A percentile compares a stretch with the other conserved stretches of the same genome.
phyloP scores from a whole-genome alignment of 2,329 filamentous ascomycete genomes.

The Thelonectria discophora region DNA sequence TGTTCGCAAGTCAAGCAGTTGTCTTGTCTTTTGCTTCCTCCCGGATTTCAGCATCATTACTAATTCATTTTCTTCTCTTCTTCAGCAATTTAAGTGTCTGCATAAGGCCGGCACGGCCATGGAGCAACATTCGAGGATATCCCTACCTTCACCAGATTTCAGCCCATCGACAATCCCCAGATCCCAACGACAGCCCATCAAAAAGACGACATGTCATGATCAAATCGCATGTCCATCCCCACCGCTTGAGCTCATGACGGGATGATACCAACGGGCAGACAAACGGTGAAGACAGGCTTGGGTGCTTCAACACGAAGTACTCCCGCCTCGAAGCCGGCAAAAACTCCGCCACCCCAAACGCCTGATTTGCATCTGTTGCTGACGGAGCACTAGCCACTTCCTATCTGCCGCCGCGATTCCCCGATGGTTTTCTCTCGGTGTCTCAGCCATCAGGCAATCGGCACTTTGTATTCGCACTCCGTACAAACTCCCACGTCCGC shows the following conservation, averaged over 20 bases:
- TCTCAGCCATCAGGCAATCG: neutral
- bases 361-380: slow-evolving; percentile 1
- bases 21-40: too few relatives aligned
- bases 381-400: neutral
- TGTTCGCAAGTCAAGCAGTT: too few relatives aligned
- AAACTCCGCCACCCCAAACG: neutral
- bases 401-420: neutral
- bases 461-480: too few relatives aligned
- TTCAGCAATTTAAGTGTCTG: neutral
- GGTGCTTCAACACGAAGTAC: too few relatives aligned
- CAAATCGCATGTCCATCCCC: neutral
- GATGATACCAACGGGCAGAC: too few relatives aligned
- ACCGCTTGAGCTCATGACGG: neutral
- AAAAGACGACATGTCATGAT: slow-evolving; percentile 15
- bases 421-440: neutral
- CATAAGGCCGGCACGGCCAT: neutral
- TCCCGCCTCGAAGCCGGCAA: neutral
- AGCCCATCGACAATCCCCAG: neutral
- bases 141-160: neutral
- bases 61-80: neutral
- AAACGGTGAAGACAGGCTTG: too few relatives aligned
- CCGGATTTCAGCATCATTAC: too few relatives aligned
- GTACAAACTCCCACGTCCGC: neutral
- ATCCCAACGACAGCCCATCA: neutral
- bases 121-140: neutral